Conservation (phyloP, 2,329 filamentous ascomycete species). For the Diaporthe amygdali region DNA sequence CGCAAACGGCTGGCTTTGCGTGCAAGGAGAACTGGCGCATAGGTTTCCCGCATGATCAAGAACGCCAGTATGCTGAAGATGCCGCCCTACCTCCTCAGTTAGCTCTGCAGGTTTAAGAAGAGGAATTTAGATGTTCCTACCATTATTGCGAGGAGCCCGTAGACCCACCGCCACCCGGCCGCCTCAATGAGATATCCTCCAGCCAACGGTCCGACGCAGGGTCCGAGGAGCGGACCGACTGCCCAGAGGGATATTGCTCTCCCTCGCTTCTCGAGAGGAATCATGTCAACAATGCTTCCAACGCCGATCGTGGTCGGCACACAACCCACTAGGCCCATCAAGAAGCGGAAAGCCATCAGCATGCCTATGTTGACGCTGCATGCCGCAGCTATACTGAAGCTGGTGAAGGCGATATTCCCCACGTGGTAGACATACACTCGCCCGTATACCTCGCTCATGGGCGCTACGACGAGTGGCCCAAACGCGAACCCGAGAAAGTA, state of each 20-base stretch:
- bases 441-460: slow-evolving; percentile 53
- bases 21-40: slow-evolving; percentile 44
- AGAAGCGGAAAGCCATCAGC: slow-evolving; percentile 51
- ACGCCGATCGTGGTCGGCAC: slow-evolving; percentile 53
- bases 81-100: slow-evolving; percentile 28
- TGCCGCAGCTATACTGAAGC: slow-evolving; percentile 28
- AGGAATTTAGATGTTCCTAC: neutral
- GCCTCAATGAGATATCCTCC: slow-evolving; percentile 37
- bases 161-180: slow-evolving; percentile 54
- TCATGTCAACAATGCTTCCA: slow-evolving; percentile 55
- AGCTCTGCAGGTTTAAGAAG: neutral
- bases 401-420: slow-evolving; percentile 33
- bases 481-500: slow-evolving; percentile 59
- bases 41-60: slow-evolving; percentile 48
- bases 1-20: slow-evolving; percentile 46
- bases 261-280: slow-evolving; percentile 52
- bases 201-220: slow-evolving; percentile 52
- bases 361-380: slow-evolving; percentile 44
- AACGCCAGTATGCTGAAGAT: slow-evolving; percentile 41
- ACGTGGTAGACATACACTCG: slow-evolving; percentile 31
- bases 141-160: slow-evolving; percentile 49
- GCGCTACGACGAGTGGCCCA: slow-evolving; percentile 52
- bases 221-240: slow-evolving; percentile 55
- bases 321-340: slow-evolving; percentile 49
- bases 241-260: slow-evolving; percentile 52